These are phyloP conservation scores for Phytophthora agathidicida DNA, from an alignment of 352 stramenopile genomes.

Conservation along the genomic window DNA sequence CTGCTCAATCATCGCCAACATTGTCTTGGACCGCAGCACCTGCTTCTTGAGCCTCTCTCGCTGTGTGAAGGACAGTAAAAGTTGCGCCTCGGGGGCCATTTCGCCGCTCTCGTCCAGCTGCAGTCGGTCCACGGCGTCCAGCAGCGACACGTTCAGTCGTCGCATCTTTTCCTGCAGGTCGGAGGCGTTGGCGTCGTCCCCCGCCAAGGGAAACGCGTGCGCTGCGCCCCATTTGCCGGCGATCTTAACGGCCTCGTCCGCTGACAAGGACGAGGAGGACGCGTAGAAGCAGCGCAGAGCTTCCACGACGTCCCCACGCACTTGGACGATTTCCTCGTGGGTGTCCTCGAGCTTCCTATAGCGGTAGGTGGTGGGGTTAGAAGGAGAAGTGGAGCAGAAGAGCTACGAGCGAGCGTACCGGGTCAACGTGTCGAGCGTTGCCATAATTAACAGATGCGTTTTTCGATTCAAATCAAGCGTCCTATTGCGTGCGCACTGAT, in stretches of 20 bases:
- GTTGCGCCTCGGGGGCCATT: conserved; percentile 41
- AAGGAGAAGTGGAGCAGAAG: not conserved
- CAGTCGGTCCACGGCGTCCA: conserved; percentile 56
- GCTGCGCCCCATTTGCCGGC: conserved; percentile 53
- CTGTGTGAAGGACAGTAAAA: conserved; percentile 64
- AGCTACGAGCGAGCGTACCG: not conserved
- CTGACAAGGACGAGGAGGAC: conserved; percentile 54
- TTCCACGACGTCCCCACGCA: conserved; percentile 60
- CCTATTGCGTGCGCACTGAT: too few relatives aligned
- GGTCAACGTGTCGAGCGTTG: conserved; percentile 23
- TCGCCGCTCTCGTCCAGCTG: conserved; percentile 44
- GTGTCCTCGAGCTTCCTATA: conserved; percentile 73
- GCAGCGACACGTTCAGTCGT: conserved; percentile 45
- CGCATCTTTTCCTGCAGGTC: conserved; percentile 60
- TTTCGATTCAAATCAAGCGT: too few relatives aligned
- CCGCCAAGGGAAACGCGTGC: conserved; percentile 10
- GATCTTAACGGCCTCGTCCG: conserved; percentile 65
- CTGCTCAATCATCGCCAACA: conserved; percentile 72
- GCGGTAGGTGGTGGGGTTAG: not conserved
- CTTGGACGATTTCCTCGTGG: conserved; percentile 61
- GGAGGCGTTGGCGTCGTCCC: conserved; percentile 25
- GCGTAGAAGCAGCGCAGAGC: conserved; percentile 73
- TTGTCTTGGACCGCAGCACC: conserved; percentile 64
- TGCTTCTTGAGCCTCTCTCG: conserved; percentile 64
- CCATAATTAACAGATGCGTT: conserved; percentile 16